Evolutionary conservation across 2,329 filamentous ascomycete genomes (phyloP).

Genomic region (Trichoderma pleuroti): DNA sequence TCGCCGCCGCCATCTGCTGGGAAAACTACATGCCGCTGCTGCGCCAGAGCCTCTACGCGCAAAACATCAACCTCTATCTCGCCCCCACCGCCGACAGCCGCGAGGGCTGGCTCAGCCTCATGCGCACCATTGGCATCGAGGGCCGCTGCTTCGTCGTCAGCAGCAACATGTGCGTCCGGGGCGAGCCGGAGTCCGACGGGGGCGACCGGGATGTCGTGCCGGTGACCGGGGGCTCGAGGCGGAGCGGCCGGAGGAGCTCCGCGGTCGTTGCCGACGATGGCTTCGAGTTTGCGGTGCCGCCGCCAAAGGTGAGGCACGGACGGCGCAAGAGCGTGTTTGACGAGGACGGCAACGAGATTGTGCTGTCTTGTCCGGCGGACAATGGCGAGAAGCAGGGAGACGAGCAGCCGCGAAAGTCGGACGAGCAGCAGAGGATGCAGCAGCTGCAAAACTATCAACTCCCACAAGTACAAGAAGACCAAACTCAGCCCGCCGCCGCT

Average conservation of each 20-base stretch:
- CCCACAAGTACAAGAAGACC: background rate
- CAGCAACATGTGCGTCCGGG: slow-evolving; percentile 71
- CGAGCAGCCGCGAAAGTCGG: background rate
- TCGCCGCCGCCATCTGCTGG: slow-evolving; percentile 91
- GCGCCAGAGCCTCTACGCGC: slow-evolving; percentile 76
- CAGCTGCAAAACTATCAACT: background rate
- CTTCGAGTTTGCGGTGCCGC: slow-evolving; percentile 45
- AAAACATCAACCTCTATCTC: slow-evolving; percentile 89
- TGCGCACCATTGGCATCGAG: slow-evolving; percentile 78
- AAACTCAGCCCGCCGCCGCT: background rate
- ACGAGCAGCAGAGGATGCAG: background rate
- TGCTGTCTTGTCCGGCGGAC: slow-evolving; percentile 36
- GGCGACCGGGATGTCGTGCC: slow-evolving; percentile 2
- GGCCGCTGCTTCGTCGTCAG: slow-evolving; percentile 82
- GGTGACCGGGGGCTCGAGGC: slow-evolving; percentile 8
- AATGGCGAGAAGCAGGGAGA: background rate
- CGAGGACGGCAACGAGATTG: slow-evolving; percentile 55
- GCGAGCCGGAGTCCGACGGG: background rate
- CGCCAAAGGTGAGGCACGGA: slow-evolving; percentile 24
- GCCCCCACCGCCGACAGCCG: slow-evolving; percentile 84
- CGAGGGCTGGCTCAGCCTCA: slow-evolving; percentile 77
- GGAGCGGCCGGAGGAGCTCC: slow-evolving; percentile 34
- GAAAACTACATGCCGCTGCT: slow-evolving; percentile 94
- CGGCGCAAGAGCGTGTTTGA: slow-evolving; percentile 45
- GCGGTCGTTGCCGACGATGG: slow-evolving; percentile 44